Percentiles rank a stretch among this genome's conserved stretches.
Conservation (phyloP, 495 filamentous ascomycete species). For the Talaromyces ruber region DNA sequence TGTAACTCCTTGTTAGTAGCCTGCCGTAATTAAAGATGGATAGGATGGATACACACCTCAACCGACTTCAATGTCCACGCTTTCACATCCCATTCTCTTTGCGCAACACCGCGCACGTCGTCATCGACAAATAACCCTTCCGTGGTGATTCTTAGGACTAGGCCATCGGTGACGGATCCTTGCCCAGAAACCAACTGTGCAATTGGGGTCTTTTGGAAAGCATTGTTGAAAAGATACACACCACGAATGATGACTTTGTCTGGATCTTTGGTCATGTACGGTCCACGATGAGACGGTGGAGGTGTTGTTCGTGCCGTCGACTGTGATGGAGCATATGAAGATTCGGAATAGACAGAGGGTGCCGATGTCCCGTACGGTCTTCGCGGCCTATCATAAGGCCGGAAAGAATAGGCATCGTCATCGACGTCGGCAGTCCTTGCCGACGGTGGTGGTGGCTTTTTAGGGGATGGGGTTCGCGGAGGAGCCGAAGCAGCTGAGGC, state of each 20-base stretch:
- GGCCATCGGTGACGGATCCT: constrained; percentile 72
- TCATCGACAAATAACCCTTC: constrained; percentile 97
- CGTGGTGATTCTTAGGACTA: constrained; percentile 75
- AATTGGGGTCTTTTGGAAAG: constrained; percentile 69
- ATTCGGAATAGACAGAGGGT: constrained; percentile 69
- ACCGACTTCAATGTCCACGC: constrained; percentile 91
- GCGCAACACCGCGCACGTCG: constrained; percentile 74
- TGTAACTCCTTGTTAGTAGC: constrained; percentile 24
- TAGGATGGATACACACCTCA: constrained; percentile 69
- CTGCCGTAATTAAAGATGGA: constrained; percentile 10
- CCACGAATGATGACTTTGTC: constrained; percentile 91
- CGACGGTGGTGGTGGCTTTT: constrained; percentile 49
- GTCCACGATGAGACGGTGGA: constrained; percentile 63
- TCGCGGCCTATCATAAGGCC: constrained; percentile 72
- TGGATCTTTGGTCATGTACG: constrained; percentile 80
- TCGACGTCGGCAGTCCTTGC: constrained; percentile 60
- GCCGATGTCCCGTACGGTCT: constrained; percentile 38
- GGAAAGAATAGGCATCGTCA: constrained; percentile 64
- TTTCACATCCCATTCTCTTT: constrained; percentile 97
- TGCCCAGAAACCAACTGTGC: constrained; percentile 72
- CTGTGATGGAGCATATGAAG: constrained; percentile 72
- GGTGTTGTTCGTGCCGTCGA: constrained; percentile 81
- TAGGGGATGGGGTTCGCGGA: constrained; percentile 40
- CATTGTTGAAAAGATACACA: constrained; percentile 82
- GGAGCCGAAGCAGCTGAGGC: constrained; percentile 13